Base-by-base conservation (phyloP, 2,329 filamentous ascomycete genomes). In the Xylaria multiplex region DNA sequence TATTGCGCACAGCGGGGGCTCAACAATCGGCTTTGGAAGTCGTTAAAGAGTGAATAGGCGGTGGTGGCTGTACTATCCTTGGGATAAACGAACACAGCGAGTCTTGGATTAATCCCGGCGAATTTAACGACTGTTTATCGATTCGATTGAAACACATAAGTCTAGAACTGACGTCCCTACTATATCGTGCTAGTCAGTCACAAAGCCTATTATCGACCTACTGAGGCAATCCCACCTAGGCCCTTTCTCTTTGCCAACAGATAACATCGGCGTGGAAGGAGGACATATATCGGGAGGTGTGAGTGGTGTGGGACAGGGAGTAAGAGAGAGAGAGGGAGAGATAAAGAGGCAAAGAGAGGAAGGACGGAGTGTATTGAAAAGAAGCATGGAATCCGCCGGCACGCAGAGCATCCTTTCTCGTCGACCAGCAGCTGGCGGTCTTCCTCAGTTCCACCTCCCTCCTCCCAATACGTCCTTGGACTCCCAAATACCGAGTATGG, bases 401-500 rank as follows among this genome's bases (percentile, higher is more conserved):
- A 64, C 69, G 50, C 72, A 73, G 53, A 91, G 90, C 81, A 89
- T 93, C 77, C 87, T 89, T 72, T 85, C 89, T 78, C 87, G 91
- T 74, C 87, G 91, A 78, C 87, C 89, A 75, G 90, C 90, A 75
- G 88, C 90, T 68, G 87, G 86, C 64, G 86, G 86, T 72, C 84
- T 93, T 68, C 90, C 90, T 66, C 74, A 74, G 11, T 77, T 76
- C 59, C 73, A 75, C 42, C 74, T 77, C 24, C 76, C 74, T 69
- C 69, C 69, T 60, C 77, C 77, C 64, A 75, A 74, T 68, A 72
- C 77, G 69, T 71, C 75, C 65, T 74, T 78, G 64, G 75, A 77
- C 63, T 52, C 70, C 49, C 74, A 77, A 69, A 72, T 76, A 68
- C 77, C 76, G 68, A 79, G 75, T 75, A 79, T 80, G 73, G 62